Percentiles rank a stretch among this genome's conserved stretches.
These are phyloP conservation scores for Filosporella fistucella DNA, from an alignment of 495 filamentous ascomycete genomes.

Conservation along the genomic window DNA sequence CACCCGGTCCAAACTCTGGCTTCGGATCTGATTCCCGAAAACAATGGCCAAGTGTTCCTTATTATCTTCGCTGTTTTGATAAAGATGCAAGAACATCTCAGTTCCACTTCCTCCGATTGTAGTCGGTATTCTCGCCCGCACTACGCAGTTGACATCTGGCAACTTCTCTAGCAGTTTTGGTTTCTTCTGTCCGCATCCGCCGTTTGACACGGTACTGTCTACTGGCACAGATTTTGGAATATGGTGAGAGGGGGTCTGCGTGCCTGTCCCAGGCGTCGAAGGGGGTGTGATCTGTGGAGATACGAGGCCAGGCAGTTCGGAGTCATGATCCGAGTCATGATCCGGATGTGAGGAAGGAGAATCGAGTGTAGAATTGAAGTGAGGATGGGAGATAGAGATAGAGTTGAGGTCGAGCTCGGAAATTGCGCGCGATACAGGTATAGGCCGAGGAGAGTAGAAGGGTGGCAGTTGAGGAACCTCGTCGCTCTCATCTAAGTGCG, in stretches of 20 bases:
- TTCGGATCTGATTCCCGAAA: slow-evolving; percentile 82
- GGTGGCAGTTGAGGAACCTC: slow-evolving; percentile 27
- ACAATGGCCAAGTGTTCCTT: slow-evolving; percentile 99
- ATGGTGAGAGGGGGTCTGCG: slow-evolving; percentile 30
- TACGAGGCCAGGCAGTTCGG: slow-evolving; percentile 50
- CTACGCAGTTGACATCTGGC: slow-evolving; percentile 74
- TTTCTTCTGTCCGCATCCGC: slow-evolving; percentile 47
- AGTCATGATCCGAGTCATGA: slow-evolving; percentile 27
- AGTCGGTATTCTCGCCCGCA: slow-evolving; percentile 80
- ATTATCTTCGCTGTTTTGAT: slow-evolving; percentile 84
- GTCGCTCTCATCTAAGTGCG: slow-evolving; percentile 12
- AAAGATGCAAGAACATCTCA: slow-evolving; percentile 96
- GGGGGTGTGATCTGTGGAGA: slow-evolving; percentile 80
- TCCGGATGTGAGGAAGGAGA: slow-evolving; percentile 7
- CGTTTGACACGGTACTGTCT: slow-evolving; percentile 44
- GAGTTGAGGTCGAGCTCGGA: slow-evolving; percentile 32
- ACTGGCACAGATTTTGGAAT: slow-evolving; percentile 48
- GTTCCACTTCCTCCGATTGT: slow-evolving; percentile 60
- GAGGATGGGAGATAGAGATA: slow-evolving; percentile 11
- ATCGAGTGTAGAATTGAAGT: background rate
- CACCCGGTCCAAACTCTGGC: slow-evolving; percentile 70
- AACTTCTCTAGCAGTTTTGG: slow-evolving; percentile 65
- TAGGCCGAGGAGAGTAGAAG: slow-evolving; percentile 39
- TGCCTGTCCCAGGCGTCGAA: slow-evolving; percentile 63
- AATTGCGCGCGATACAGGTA: slow-evolving; percentile 25